Percentiles rank a stretch among this genome's conserved stretches.
Conservation (phyloP, 1,284 basidiomycete species). For the Austroboletus novae-zelandiae region DNA sequence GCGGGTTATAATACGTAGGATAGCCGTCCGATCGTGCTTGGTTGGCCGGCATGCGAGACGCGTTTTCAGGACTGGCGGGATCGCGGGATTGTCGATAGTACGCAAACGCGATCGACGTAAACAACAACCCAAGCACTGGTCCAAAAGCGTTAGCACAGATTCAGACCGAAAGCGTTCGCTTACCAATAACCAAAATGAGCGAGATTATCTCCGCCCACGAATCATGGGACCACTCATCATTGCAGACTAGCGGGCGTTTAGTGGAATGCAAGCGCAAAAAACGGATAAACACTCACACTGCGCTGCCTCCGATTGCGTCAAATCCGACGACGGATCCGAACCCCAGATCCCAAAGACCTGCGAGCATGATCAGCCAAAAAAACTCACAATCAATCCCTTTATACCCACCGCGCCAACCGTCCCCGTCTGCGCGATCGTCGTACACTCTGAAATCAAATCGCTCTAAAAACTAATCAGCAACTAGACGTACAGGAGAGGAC, state of each 20-base stretch:
- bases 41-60: constrained; percentile 33
- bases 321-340: constrained; percentile 2
- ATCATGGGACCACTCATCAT: constrained; percentile 31
- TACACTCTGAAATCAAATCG: constrained; percentile 29
- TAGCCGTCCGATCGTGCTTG: constrained; percentile 25
- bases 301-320: constrained; percentile 13
- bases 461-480: constrained; percentile 28
- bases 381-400: background rate
- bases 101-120: constrained; percentile 58
- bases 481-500: background rate
- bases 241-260: constrained; percentile 33
- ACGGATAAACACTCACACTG: constrained; percentile 18
- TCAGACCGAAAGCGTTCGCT: constrained; percentile 16
- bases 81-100: constrained; percentile 74
- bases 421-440: constrained; percentile 16
- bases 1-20: constrained; percentile 41
- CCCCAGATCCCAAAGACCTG: constrained; percentile 34
- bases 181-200: constrained; percentile 20
- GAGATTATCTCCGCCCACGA: constrained; percentile 29
- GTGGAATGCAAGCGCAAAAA: background rate
- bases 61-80: constrained; percentile 45
- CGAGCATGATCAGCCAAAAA: constrained; percentile 7
- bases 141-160: background rate
- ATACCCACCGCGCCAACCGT: constrained; percentile 16
- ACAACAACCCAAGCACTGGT: constrained; percentile 53